Base-by-base conservation (phyloP, 2,329 filamentous ascomycete genomes). In the Chalaropsis thielavioides region DNA sequence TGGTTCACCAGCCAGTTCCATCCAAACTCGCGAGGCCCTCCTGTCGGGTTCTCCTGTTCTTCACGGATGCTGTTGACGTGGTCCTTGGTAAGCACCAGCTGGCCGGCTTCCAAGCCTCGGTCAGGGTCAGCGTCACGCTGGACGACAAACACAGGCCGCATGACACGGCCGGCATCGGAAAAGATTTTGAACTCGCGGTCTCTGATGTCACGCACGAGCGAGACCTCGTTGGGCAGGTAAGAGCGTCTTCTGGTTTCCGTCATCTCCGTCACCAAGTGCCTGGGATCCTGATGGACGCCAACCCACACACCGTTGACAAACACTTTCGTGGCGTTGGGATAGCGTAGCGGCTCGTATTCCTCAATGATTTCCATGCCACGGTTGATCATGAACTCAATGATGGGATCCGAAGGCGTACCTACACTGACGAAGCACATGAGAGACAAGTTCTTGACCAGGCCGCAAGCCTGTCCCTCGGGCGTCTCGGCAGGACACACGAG, bases 221-320 rank as follows among this genome's bases (percentile, higher is more conserved):
- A 96, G 70, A 96, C 91, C 77, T 97, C 92, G 70, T 90, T 89
- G 15, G 90, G 91, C 68, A 99, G 87, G 71, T 90, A 86, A 68
- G 89, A 88, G 69, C 87, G 87, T 65, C 92, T 83, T 70, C 91
- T 86, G 63, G 95, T 82, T 63, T 87, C 83, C 71, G 88, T 82
- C 56, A 96, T 88, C 64, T 88, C 85, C 66, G 83, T 83, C 38
- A 96, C 91, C 51, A 99, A 81, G 70, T 92, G 85, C 70, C 89
- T 87, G 10, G 94, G 90, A 70, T 96, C 90, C 69, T 90, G 85
- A 72, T 96, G 91, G 15, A 97, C 88, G 76, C 94, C 95, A 59
- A 97, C 92, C 95, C 95, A 99, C 4, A 92, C 90, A 74, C 94
- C 94, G 72, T 99, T 97, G 70, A 99, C 88, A 72, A 99, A 99